Percentiles rank a stretch among this genome's conserved stretches.
These are phyloP conservation scores for Melastoma malabathricum DNA, from an alignment of 345 rosid genomes.

Conservation along the genomic window DNA sequence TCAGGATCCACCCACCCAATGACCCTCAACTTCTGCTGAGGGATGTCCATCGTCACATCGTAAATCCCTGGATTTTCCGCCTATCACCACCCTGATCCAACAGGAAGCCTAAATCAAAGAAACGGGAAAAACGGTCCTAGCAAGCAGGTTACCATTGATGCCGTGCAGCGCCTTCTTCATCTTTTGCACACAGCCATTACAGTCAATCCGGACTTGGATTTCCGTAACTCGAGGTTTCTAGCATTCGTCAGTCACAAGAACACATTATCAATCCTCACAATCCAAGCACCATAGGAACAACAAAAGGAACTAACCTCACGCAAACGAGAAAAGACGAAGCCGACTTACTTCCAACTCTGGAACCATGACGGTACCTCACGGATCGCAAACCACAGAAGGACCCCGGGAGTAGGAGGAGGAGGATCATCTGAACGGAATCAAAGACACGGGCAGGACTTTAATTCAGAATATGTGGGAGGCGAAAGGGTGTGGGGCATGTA, in stretches of 20 bases:
- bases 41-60: conserved; percentile 41
- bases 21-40: conserved; percentile 51
- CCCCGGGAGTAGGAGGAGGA: conserved; percentile 9
- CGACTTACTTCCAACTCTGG: conserved; percentile 32
- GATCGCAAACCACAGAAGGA: not conserved
- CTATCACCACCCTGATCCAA: not conserved
- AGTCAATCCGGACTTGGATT: conserved; percentile 65
- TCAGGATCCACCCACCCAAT: conserved; percentile 71
- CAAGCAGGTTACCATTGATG: conserved; percentile 30
- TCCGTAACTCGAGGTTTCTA: conserved; percentile 54
- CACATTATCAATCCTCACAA: not conserved
- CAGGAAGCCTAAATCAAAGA: not conserved
- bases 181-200: conserved; percentile 71
- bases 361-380: conserved; percentile 20
- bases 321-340: no score
- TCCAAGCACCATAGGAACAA: not conserved
- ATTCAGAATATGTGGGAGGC: conserved; percentile 46
- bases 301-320: no score
- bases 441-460: conserved; percentile 20
- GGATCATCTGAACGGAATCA: conserved; percentile 28
- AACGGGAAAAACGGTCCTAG: not conserved
- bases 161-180: conserved; percentile 54
- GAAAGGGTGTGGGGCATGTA: conserved; percentile 48
- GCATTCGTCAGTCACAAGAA: not conserved
- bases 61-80: conserved; percentile 33